Evolutionary conservation across 2,329 filamentous ascomycete genomes (phyloP).

Genomic region (Ceratocystis smalleyi): DNA sequence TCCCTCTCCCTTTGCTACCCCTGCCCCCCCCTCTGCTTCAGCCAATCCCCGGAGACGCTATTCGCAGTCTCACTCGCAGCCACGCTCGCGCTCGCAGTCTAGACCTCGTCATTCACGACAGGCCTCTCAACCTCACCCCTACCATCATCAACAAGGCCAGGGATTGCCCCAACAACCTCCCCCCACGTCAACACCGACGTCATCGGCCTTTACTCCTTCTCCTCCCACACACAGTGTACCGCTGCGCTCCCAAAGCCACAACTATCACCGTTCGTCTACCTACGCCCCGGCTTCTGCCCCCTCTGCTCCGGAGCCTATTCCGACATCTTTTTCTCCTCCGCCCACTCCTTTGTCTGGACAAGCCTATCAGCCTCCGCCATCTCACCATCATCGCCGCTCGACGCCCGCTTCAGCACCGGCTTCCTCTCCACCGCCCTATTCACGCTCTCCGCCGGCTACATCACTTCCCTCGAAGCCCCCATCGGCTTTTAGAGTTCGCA

Average conservation of each 20-base stretch:
- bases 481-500: slow-evolving; percentile 9
- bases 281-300: background rate
- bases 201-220: slow-evolving; percentile 12
- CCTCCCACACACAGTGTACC: slow-evolving; percentile 15
- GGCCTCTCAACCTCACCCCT: slow-evolving; percentile 12
- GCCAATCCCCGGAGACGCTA: slow-evolving; percentile 9
- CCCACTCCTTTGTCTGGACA: background rate
- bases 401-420: background rate
- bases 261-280: slow-evolving; percentile 13
- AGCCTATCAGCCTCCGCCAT: background rate
- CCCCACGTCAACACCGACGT: background rate
- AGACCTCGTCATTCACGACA: slow-evolving; percentile 13
- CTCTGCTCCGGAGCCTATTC: background rate
- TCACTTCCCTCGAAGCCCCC: slow-evolving; percentile 8
- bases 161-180: background rate
- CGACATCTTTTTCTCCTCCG: background rate
- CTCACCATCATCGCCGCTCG: background rate
- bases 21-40: slow-evolving; percentile 7
- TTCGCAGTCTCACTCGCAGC: slow-evolving; percentile 5
- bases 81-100: background rate
- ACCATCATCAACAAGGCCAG: slow-evolving; percentile 3
- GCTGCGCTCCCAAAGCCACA: slow-evolving; percentile 15
- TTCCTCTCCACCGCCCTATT: slow-evolving; percentile 14
- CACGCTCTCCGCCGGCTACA: slow-evolving; percentile 11
- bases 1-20: background rate